Evolutionary conservation across 2,329 filamentous ascomycete genomes (phyloP).

Genomic region (Aspergillus sp.): DNA sequence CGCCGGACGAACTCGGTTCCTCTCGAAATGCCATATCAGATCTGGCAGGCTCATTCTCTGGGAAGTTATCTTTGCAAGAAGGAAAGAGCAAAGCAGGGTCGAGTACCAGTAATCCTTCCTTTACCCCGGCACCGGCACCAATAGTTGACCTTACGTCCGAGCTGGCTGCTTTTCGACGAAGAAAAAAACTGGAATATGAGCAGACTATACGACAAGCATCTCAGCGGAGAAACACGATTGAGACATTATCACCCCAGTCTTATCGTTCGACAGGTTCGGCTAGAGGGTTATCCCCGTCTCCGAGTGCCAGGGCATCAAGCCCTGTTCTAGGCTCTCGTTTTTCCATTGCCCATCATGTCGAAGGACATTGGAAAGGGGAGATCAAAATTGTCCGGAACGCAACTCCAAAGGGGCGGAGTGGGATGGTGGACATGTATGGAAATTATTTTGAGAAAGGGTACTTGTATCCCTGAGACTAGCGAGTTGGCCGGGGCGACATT

Average conservation of each 20-base stretch:
- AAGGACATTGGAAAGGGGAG: constrained; percentile 61
- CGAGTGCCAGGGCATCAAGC: constrained; percentile 9
- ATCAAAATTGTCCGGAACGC: constrained; percentile 56
- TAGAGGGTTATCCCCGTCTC: constrained; percentile 15
- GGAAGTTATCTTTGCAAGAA: neutral
- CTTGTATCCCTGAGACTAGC: constrained; percentile 46
- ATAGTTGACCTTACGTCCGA: constrained; percentile 54
- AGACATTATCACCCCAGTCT: constrained; percentile 20
- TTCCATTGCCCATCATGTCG: constrained; percentile 43
- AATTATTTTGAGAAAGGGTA: constrained; percentile 56
- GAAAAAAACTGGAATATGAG: constrained; percentile 53
- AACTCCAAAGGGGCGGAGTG: constrained; percentile 39
- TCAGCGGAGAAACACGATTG: constrained; percentile 25
- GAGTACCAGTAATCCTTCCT: neutral
- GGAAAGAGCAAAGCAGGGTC: neutral
- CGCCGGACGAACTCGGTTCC: constrained; percentile 23
- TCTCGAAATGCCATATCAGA: constrained; percentile 18
- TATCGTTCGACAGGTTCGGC: constrained; percentile 10
- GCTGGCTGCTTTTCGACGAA: constrained; percentile 54
- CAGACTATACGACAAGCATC: constrained; percentile 27
- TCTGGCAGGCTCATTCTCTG: neutral
- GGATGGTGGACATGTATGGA: constrained; percentile 53
- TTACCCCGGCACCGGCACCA: constrained; percentile 9
- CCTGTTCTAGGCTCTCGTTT: constrained; percentile 20
- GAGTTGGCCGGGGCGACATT: neutral